A percentile compares a stretch with the other conserved stretches of the same genome.
Conservation (phyloP, 768 basidiomycete genomes). For the Flagelloscypha sp. region DNA sequence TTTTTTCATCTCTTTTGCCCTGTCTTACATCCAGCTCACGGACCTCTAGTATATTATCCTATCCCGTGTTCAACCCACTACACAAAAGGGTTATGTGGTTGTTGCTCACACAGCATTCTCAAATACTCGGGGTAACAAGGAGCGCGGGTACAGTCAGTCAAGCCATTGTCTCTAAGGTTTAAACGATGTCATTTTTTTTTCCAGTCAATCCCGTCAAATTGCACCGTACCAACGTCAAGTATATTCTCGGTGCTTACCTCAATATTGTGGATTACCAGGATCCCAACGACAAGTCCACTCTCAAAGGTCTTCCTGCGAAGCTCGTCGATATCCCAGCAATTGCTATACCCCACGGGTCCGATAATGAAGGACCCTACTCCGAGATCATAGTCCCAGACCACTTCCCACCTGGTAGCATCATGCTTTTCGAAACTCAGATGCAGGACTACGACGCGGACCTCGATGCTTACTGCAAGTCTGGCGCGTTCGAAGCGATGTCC, state of each 20-base stretch:
- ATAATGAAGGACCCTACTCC: slow-evolving; percentile 59
- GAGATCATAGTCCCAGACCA: slow-evolving; percentile 78
- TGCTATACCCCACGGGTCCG: slow-evolving; percentile 50
- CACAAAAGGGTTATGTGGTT: slow-evolving; percentile 87
- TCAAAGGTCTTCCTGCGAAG: slow-evolving; percentile 67
- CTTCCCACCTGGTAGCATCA: slow-evolving; percentile 94
- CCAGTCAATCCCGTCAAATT: slow-evolving; percentile 81
- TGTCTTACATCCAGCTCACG: not conserved
- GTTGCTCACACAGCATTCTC: slow-evolving; percentile 89
- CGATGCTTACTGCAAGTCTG: slow-evolving; percentile 65
- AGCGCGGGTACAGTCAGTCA: slow-evolving; percentile 71
- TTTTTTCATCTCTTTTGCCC: slow-evolving; percentile 20
- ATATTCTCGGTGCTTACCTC: slow-evolving; percentile 72
- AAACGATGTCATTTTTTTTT: slow-evolving; percentile 3
- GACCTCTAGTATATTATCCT: slow-evolving; percentile 79
- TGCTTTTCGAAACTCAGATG: slow-evolving; percentile 85
- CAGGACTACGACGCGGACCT: slow-evolving; percentile 63
- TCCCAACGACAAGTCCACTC: slow-evolving; percentile 37
- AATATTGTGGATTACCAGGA: slow-evolving; percentile 56
- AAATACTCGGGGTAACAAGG: slow-evolving; percentile 73
- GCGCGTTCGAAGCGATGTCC: slow-evolving; percentile 64
- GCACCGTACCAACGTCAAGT: slow-evolving; percentile 68
- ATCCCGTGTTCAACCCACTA: slow-evolving; percentile 83
- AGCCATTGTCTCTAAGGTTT: slow-evolving; percentile 1
- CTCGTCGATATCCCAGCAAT: slow-evolving; percentile 59